These are phyloP conservation scores for Mycena belliarum DNA, from an alignment of 768 basidiomycete species.

Conservation along the genomic window DNA sequence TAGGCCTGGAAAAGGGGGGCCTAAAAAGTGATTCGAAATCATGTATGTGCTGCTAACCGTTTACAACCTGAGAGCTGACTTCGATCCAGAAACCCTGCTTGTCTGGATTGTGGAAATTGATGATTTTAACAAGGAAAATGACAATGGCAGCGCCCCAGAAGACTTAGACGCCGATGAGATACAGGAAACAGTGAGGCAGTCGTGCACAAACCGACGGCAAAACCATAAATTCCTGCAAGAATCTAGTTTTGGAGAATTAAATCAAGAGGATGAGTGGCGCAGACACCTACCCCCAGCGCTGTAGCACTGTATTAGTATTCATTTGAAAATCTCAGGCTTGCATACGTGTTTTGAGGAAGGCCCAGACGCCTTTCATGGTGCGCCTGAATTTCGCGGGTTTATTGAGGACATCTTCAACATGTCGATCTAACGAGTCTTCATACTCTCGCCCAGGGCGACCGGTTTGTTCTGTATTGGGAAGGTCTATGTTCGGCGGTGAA, in stretches of 20 bases:
- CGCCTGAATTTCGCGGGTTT: conserved; percentile 60
- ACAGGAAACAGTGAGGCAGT: background rate
- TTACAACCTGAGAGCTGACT: conserved; percentile 72
- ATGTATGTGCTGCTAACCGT: conserved; percentile 46
- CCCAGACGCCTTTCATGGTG: conserved; percentile 71
- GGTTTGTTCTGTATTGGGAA: conserved; percentile 29
- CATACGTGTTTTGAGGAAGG: conserved; percentile 82
- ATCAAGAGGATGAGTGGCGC: background rate
- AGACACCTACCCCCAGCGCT: conserved; percentile 65
- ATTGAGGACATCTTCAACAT: conserved; percentile 75
- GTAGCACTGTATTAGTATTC: conserved; percentile 4
- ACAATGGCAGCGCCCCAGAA: conserved; percentile 90
- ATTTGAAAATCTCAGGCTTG: conserved; percentile 12
- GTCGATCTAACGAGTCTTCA: conserved; percentile 62
- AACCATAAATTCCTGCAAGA: conserved; percentile 74
- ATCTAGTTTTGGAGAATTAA: conserved; percentile 37
- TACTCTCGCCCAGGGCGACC: conserved; percentile 27
- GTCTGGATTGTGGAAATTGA: conserved; percentile 69
- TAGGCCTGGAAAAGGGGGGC: conserved; percentile 44
- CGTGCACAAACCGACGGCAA: conserved; percentile 55
- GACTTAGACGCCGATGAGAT: conserved; percentile 37
- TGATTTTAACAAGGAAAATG: conserved; percentile 65
- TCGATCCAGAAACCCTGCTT: conserved; percentile 83
- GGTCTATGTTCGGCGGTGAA: conserved; percentile 29
- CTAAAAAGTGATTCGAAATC: background rate